These are phyloP conservation scores for Moesziomyces antarcticus DNA, from an alignment of 1,284 basidiomycete genomes.

Conservation along the genomic window DNA sequence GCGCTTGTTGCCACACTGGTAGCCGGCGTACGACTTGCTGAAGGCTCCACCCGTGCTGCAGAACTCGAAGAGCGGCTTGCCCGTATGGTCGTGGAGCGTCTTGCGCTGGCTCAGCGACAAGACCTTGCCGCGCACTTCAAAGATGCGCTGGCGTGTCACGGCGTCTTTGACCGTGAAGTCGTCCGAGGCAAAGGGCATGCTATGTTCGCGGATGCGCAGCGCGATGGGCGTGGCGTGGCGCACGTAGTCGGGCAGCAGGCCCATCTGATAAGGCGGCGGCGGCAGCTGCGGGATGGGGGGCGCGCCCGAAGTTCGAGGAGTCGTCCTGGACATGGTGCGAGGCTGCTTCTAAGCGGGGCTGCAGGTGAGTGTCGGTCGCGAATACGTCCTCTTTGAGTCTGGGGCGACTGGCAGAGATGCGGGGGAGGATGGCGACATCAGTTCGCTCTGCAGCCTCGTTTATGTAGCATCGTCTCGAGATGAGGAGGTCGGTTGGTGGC, in stretches of 20 bases:
- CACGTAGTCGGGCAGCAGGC: slow-evolving; percentile 31
- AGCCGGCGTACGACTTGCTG: slow-evolving; percentile 2
- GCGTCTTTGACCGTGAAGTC: slow-evolving; percentile 52
- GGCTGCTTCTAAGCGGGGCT: no score
- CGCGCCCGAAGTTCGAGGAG: background rate
- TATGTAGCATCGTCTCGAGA: no score
- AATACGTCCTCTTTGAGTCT: no score
- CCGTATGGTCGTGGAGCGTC: slow-evolving; percentile 14
- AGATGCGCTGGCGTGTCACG: slow-evolving; percentile 16
- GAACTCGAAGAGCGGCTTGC: slow-evolving; percentile 16
- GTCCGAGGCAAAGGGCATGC: slow-evolving; percentile 26
- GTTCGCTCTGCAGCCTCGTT: no score
- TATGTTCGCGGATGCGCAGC: slow-evolving; percentile 39
- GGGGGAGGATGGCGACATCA: no score
- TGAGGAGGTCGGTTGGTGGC: no score
- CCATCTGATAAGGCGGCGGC: slow-evolving; percentile 31
- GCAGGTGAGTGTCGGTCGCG: no score
- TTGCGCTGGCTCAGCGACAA: slow-evolving; percentile 35
- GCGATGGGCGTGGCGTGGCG: slow-evolving; percentile 35
- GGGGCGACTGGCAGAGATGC: no score
- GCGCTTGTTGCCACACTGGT: background rate
- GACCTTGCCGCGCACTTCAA: slow-evolving; percentile 30
- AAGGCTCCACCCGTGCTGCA: background rate
- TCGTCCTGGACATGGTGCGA: no score
- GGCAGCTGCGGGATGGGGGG: slow-evolving; percentile 12